Evolutionary conservation across 1,139 yeast species (phyloP).

Genomic region (Arxiozyma slooffiae): DNA sequence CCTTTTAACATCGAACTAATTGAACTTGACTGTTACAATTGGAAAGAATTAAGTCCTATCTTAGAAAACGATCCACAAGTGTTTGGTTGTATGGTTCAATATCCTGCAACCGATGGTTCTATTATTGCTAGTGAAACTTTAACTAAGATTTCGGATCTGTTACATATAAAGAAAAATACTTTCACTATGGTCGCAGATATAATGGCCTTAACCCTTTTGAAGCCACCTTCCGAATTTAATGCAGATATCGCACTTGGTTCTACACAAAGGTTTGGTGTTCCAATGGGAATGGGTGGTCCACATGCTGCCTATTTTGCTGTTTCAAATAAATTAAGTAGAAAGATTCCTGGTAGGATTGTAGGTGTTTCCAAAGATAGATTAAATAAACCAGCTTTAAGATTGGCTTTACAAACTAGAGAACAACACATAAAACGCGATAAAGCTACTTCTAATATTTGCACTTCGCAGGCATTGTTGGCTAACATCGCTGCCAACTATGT

Average conservation of each 20-base stretch:
- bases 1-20: constrained; percentile 62
- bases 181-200: constrained; percentile 83
- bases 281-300: constrained; percentile 97
- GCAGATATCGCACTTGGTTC: constrained; percentile 93
- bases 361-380: constrained; percentile 89
- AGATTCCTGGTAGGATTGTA: constrained; percentile 92
- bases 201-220: constrained; percentile 73
- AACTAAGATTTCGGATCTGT: constrained; percentile 46
- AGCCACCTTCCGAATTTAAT: constrained; percentile 75
- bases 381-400: constrained; percentile 78
- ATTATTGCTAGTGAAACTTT: constrained; percentile 42
- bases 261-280: constrained; percentile 94
- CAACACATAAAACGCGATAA: constrained; percentile 96
- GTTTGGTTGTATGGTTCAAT: constrained; percentile 82
- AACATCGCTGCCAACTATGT: constrained; percentile 94
- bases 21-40: constrained; percentile 42
- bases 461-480: constrained; percentile 93
- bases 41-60: constrained; percentile 11
- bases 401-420: constrained; percentile 94
- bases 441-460: constrained; percentile 95
- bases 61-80: constrained; percentile 30
- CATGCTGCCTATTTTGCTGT: constrained; percentile 97
- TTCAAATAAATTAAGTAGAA: constrained; percentile 64
- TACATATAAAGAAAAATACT: constrained; percentile 66
- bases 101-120: constrained; percentile 83